Evolutionary conservation across 495 filamentous ascomycete genomes (phyloP), one percentile per base, ranked within the genome.

Genomic region (Penicillium tannophilum): DNA sequence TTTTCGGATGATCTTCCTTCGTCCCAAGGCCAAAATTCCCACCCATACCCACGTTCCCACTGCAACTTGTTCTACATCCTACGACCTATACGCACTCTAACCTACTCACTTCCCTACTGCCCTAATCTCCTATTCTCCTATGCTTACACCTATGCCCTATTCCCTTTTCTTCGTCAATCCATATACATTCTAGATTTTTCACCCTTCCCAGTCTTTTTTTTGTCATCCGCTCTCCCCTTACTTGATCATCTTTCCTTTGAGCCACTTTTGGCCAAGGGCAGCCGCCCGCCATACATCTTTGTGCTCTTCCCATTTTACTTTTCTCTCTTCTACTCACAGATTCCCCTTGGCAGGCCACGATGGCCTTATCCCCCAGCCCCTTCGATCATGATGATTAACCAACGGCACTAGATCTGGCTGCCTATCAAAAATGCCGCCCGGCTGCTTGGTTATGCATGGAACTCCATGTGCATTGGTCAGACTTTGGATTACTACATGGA

Each of bases 1-100:
- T 35, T 47, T 41, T 31, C 56, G 58, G 55, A 33, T 47, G 63
- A 65, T 65, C 63, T 56, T 36, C 55, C 58, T 59, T 51, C 36
- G 48, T 58, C 46, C 62, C 63, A 65, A 58, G 59, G 63, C 54
- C 55, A 43, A 28, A 36, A 35, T 35, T 49, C 39, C 43, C 47
- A 11, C 53, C 35, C 43, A 23, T 51, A 63, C 28, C 54, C 54
- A 58, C 58, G 58, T 61, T 60, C 50, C 55, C 24, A 31, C 28
- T 55, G 43, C 52, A 44, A 26, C 36, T 26, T 17, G 7, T 31
- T 44, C 16, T 41, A 36, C 4, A 11, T 36, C 33, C 12, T 14
- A 36, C 33, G 9, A 36, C 28, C 33, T 54, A 30, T 54, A 39
- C 24, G 14, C 28, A 8, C n/a, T 52, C 24, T 30, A 33, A 19